These are phyloP conservation scores for Solanum appendiculatum DNA, from an alignment of 257 asterid species.

Conservation along the genomic window DNA sequence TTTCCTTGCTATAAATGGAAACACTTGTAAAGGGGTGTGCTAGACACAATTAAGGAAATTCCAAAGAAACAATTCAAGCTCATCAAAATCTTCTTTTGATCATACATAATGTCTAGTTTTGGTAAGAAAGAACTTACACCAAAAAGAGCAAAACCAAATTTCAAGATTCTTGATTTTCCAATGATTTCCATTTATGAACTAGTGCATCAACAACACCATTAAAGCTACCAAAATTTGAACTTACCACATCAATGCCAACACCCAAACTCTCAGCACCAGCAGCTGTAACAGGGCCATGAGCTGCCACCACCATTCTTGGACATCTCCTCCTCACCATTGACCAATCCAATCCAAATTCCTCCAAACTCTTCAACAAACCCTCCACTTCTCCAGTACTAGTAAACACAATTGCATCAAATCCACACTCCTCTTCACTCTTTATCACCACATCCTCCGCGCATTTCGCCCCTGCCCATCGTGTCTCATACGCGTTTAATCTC, in stretches of 20 bases:
- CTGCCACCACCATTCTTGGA: slow-evolving; percentile 67
- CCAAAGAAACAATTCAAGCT: too few species aligned
- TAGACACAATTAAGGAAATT: too few species aligned
- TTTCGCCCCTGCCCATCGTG: slow-evolving; percentile 46
- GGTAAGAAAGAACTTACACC: not conserved
- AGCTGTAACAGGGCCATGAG: slow-evolving; percentile 89
- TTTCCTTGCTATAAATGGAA: too few species aligned
- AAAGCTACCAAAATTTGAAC: slow-evolving; percentile 61
- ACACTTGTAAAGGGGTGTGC: not conserved
- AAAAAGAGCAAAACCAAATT: not conserved
- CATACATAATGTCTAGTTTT: too few species aligned
- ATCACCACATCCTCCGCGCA: slow-evolving; percentile 36
- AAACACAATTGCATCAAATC: slow-evolving; percentile 68
- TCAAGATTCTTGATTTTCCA: not conserved
- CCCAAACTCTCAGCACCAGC: slow-evolving; percentile 76
- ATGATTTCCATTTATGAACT: slow-evolving; percentile 24
- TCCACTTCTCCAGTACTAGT: slow-evolving; percentile 86
- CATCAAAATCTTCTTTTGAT: too few species aligned
- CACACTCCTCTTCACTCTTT: slow-evolving; percentile 33
- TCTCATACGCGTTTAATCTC: slow-evolving; percentile 55
- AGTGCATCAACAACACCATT: slow-evolving; percentile 65
- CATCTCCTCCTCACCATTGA: slow-evolving; percentile 53
- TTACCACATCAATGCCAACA: slow-evolving; percentile 66
- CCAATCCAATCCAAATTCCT: slow-evolving; percentile 56
- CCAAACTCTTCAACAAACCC: slow-evolving; percentile 73